Evolutionary conservation across 495 filamentous ascomycete species (phyloP).

Genomic region (Podospora sp.): DNA sequence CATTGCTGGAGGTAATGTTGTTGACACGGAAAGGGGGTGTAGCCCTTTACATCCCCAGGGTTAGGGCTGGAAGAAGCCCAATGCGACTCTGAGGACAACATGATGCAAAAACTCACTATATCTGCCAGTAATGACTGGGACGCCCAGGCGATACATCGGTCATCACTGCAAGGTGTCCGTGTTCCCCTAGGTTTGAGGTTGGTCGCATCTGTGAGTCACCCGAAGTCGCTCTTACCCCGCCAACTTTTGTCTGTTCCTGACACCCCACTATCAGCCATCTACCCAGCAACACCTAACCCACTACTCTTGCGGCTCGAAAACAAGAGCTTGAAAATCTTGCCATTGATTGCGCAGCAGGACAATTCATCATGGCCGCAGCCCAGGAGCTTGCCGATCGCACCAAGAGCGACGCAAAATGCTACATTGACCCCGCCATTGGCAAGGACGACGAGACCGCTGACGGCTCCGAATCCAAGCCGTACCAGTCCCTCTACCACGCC

Average conservation of each 20-base stretch:
- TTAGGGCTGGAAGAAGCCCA: not conserved
- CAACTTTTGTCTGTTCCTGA: constrained; percentile 25
- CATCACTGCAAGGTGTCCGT: not conserved
- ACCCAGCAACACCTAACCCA: constrained; percentile 14
- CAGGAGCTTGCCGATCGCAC: constrained; percentile 48
- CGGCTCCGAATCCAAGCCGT: constrained; percentile 72
- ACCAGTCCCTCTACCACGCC: constrained; percentile 77
- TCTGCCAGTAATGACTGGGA: not conserved
- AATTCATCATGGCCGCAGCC: constrained; percentile 38
- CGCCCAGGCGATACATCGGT: not conserved
- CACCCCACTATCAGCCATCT: constrained; percentile 24
- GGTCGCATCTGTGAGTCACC: not conserved
- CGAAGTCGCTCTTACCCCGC: constrained; percentile 32
- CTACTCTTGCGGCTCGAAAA: constrained; percentile 12
- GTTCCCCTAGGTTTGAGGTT: not conserved
- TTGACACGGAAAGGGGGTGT: not conserved
- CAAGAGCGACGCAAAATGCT: constrained; percentile 58
- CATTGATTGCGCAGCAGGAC: constrained; percentile 21
- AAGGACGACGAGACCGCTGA: constrained; percentile 65
- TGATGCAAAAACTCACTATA: not conserved
- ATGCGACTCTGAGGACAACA: not conserved
- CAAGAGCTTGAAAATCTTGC: constrained; percentile 17
- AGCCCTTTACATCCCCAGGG: not conserved
- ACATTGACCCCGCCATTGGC: constrained; percentile 79
- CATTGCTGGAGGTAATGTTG: not conserved